Base-by-base conservation (phyloP, 768 basidiomycete genomes). In the Goffeauzyma gilvescens region DNA sequence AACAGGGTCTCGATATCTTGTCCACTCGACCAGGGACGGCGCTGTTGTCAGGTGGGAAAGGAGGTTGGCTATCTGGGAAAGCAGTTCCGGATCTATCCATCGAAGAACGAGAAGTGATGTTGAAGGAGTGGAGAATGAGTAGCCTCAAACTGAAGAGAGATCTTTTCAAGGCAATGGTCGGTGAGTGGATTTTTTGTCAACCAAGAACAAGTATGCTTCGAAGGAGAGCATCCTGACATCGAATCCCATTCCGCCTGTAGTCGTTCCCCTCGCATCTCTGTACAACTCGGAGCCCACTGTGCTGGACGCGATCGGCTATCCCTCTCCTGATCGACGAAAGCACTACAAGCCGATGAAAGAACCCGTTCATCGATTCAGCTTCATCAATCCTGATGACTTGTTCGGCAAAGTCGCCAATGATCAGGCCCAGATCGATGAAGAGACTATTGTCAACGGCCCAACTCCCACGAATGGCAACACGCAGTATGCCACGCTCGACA, bases 401-500 rank as follows among this genome's bases (percentile, higher is more conserved):
- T n/a, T n/a, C n/a, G n/a, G n/a, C n/a, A n/a, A 30, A 40, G 24
- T 30, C 38, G 12, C 17, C 26, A 18, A 36, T n/a, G n/a, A n/a
- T n/a, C n/a, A n/a, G n/a, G n/a, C n/a, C n/a, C n/a, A n/a, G n/a
- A n/a, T n/a, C n/a, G n/a, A n/a, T n/a, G n/a, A n/a, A n/a, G n/a
- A n/a, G n/a, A n/a, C n/a, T n/a, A n/a, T n/a, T n/a, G n/a, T n/a
- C n/a, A n/a, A n/a, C n/a, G n/a, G n/a, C n/a, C n/a, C n/a, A n/a
- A n/a, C n/a, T n/a, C n/a, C 13, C n/a, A 7, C 21, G 28, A 18
- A 17, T n/a, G n/a, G n/a, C n/a, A n/a, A n/a, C n/a, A n/a, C n/a
- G n/a, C 17, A 5, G 26, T 13, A 22, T 15, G 14, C 38, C 1
- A 15, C 43, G 30, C 21, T 53, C 46, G 44, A 55, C 15, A 53